phyloP scores from a whole-genome alignment of 2,329 filamentous ascomycete genomes.

The Hyphodiscus sp. region DNA sequence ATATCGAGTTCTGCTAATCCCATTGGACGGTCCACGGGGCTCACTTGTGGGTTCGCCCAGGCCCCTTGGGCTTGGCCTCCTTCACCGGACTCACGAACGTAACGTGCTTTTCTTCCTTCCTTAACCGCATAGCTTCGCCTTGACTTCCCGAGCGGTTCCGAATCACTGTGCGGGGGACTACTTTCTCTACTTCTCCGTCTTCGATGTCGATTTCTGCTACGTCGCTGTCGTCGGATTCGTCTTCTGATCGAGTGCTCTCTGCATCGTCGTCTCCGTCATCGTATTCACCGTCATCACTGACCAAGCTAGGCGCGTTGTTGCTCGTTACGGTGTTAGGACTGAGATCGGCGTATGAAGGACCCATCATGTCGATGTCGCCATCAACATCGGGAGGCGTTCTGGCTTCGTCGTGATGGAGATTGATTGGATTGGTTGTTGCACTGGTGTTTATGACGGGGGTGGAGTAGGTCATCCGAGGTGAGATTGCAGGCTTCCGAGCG shows the following conservation, averaged over 20 bases:
- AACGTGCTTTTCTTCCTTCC: conserved; percentile 31
- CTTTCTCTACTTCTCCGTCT: conserved; percentile 35
- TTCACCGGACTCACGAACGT: conserved; percentile 31
- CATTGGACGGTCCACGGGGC: neutral
- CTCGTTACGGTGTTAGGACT: conserved; percentile 65
- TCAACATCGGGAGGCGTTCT: conserved; percentile 16
- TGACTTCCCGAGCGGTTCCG: conserved; percentile 20
- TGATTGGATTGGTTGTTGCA: conserved; percentile 19
- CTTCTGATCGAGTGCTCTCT: conserved; percentile 40
- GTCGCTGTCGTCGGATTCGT: conserved; percentile 53
- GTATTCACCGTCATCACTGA: conserved; percentile 75
- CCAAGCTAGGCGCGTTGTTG: conserved; percentile 72
- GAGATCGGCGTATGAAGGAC: conserved; percentile 54
- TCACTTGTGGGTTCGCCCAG: neutral
- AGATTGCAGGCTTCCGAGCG: conserved; percentile 30
- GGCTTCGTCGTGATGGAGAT: conserved; percentile 10
- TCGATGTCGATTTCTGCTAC: conserved; percentile 57
- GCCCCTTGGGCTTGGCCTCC: conserved; percentile 12
- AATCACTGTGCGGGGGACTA: conserved; percentile 21
- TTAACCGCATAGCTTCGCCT: conserved; percentile 17
- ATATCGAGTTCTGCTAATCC: neutral
- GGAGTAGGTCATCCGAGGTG: conserved; percentile 32
- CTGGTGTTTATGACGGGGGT: conserved; percentile 24
- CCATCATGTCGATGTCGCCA: conserved; percentile 36
- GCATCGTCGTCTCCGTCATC: conserved; percentile 62